Conservation (phyloP, 2,329 filamentous ascomycete genomes). For the Nigrograna mackinnonii region DNA sequence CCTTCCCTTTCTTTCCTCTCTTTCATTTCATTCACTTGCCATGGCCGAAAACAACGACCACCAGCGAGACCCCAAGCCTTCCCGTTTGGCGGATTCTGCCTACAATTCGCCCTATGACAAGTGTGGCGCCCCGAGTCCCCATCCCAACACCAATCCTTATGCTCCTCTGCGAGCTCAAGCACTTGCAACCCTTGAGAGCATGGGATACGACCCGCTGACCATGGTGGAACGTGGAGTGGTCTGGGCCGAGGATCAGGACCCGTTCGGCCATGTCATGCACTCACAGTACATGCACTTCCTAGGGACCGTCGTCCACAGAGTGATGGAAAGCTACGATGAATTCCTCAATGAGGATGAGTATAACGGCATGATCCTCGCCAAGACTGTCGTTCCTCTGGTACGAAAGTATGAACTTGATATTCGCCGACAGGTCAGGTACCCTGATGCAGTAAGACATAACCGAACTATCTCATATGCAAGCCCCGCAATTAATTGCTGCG, state of each 20-base stretch:
- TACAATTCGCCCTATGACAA: slow-evolving; percentile 19
- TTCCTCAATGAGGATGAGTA: slow-evolving; percentile 16
- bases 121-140: slow-evolving; percentile 11
- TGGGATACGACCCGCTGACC: slow-evolving; percentile 19
- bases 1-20: too few relatives aligned
- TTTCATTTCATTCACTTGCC: too few relatives aligned
- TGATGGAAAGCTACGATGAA: slow-evolving; percentile 21
- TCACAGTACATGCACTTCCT: slow-evolving; percentile 17
- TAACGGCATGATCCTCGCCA: slow-evolving; percentile 13
- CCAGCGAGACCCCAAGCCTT: not conserved
- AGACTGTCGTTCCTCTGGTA: slow-evolving; percentile 13
- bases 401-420: slow-evolving; percentile 16
- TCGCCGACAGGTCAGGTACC: slow-evolving; percentile 17
- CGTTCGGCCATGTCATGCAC: slow-evolving; percentile 21
- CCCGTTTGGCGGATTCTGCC: slow-evolving; percentile 16
- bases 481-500: not conserved
- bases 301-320: slow-evolving; percentile 12
- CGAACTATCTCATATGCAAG: not conserved
- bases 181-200: slow-evolving; percentile 13
- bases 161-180: slow-evolving; percentile 10
- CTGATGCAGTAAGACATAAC: slow-evolving; percentile 19
- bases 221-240: slow-evolving; percentile 21
- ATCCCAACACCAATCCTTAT: slow-evolving; percentile 18
- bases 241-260: slow-evolving; percentile 22
- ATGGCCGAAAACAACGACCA: not conserved